Conservation (phyloP, 2,329 filamentous ascomycete species). For the Ceratocystis colombiana region DNA sequence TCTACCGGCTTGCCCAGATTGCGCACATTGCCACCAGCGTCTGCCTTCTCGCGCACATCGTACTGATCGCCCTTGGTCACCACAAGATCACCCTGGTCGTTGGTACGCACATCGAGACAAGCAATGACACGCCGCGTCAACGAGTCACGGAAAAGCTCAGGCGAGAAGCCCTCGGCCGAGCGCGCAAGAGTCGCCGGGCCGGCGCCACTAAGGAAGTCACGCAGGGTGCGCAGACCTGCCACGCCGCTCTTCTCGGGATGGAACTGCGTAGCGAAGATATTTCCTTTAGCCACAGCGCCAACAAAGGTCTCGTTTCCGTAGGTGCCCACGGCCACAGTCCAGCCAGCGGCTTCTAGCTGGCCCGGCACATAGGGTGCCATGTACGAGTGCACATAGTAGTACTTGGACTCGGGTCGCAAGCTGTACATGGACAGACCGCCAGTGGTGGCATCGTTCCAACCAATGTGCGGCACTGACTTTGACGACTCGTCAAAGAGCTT, state of each 20-base stretch:
- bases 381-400: conserved; percentile 98
- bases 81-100: conserved; percentile 88
- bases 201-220: conserved; percentile 72
- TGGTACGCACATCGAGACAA: conserved; percentile 88
- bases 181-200: conserved; percentile 34
- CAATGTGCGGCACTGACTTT: conserved; percentile 97
- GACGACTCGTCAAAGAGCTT: conserved; percentile 63
- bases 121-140: conserved; percentile 91
- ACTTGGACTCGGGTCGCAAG: conserved; percentile 72
- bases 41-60: conserved; percentile 83
- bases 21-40: conserved; percentile 55
- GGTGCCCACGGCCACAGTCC: conserved; percentile 80
- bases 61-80: conserved; percentile 99
- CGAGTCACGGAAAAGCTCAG: conserved; percentile 44
- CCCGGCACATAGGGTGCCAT: conserved; percentile 66
- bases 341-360: conserved; percentile 68
- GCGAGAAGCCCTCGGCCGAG: conserved; percentile 26
- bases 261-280: conserved; percentile 87
- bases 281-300: conserved; percentile 75
- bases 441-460: conserved; percentile 86
- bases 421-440: conserved; percentile 56
- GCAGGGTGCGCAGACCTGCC: conserved; percentile 72
- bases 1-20: conserved; percentile 96
- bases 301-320: conserved; percentile 88
- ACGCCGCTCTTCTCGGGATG: conserved; percentile 95